Base-by-base conservation (phyloP, 768 basidiomycete genomes). In the Strobilomyces echinocephalus region DNA sequence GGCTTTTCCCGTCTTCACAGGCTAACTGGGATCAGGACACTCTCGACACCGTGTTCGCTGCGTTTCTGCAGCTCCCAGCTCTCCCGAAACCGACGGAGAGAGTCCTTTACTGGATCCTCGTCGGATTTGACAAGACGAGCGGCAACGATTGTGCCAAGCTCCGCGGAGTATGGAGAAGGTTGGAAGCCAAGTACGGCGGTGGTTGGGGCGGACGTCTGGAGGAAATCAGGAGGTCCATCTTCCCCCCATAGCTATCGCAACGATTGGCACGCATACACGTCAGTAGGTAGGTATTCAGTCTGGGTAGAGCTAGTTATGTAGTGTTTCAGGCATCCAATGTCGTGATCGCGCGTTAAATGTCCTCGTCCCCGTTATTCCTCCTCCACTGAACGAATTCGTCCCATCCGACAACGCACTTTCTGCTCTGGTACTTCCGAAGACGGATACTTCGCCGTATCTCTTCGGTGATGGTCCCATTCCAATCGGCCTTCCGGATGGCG, bases 401-500 rank as follows among this genome's bases (percentile, higher is more conserved):
- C 85, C 89, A 94, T 12, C 71, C 74, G 16, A 86, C 85, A 20
- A 73, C 71, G 68, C 79, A 84, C 66, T 77, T 78, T 55, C 79
- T 81, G 68, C 87, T 89, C 72, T 92, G 91, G 69, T 93, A 95
- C 65, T 91, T 73, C 54, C 87, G 80, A 61, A 95, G 77, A 66
- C 78, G 85, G 60, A 93, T 71, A 64, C 82, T 84, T 60, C 88
- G 76, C 45, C 91, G 77, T 46, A 92, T 70, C 60, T 88, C 88
- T 67, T 95, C 93, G 1, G 85, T 88, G 62, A 95, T 88, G 46
- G 70, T 69, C 1, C 90, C 91, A 52, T 69, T 80, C 87, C 88
- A 98, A 4, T 94, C 97, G 4, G 95, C 91, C 72, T 99, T 99
- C 57, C 83, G 81, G 58, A 98, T 92, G 28, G 94, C 92, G 61